phyloP scores from a whole-genome alignment of 2,329 filamentous ascomycete genomes.

The Aspergillus novoparasiticus region DNA sequence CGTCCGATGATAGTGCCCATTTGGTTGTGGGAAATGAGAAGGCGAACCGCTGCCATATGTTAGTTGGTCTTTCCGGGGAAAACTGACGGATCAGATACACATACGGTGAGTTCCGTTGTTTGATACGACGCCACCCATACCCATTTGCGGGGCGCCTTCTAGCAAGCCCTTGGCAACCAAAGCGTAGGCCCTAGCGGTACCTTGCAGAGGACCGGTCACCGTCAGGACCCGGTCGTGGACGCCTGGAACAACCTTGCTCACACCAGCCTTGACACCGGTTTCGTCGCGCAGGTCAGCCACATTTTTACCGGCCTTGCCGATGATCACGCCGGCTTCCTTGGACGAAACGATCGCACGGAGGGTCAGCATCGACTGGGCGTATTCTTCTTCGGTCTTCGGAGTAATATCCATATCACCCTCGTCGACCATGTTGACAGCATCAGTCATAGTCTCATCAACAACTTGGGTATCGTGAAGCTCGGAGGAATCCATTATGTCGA shows the following conservation, averaged over 20 bases:
- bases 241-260: constrained; percentile 97
- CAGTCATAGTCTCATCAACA: constrained; percentile 63
- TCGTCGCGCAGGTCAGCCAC: constrained; percentile 96
- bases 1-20: constrained; percentile 99
- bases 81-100: constrained; percentile 41
- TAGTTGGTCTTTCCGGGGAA: constrained; percentile 14
- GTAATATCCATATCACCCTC: constrained; percentile 70
- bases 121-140: constrained; percentile 88
- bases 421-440: constrained; percentile 69
- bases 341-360: constrained; percentile 97
- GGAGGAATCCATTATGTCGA: constrained; percentile 60
- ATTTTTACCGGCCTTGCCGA: constrained; percentile 98
- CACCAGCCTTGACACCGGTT: constrained; percentile 95
- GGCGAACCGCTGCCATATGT: constrained; percentile 74
- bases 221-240: constrained; percentile 97
- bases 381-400: constrained; percentile 96
- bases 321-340: constrained; percentile 98
- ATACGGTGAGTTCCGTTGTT: constrained; percentile 93
- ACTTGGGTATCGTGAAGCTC: constrained; percentile 59
- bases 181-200: constrained; percentile 88
- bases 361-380: constrained; percentile 87
- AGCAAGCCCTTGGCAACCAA: constrained; percentile 89
- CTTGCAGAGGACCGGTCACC: constrained; percentile 85
- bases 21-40: constrained; percentile 98
- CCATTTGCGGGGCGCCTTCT: constrained; percentile 91